Conservation (phyloP, 2,329 filamentous ascomycete genomes). For the Fusarium veterinarium region DNA sequence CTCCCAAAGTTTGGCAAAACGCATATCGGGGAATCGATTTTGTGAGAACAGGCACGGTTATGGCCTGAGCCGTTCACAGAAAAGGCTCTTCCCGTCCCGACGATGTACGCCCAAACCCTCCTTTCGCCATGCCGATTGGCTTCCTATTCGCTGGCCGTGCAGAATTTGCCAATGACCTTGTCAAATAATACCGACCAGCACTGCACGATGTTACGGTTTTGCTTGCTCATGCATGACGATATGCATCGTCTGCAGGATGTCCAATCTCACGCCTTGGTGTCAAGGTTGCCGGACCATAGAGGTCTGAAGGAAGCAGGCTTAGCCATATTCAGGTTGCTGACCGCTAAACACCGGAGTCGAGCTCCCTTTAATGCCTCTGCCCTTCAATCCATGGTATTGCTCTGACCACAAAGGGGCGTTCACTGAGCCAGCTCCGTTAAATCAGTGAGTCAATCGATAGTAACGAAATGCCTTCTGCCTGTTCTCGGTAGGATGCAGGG, state of each 20-base stretch:
- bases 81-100: constrained; percentile 52
- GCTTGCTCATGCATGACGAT: constrained; percentile 25
- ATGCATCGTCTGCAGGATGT: constrained; percentile 16
- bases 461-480: background rate
- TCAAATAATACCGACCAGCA: constrained; percentile 22
- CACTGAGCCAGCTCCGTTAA: background rate
- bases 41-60: constrained; percentile 29
- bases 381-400: background rate
- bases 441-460: background rate
- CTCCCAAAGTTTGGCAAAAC: constrained; percentile 13
- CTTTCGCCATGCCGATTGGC: constrained; percentile 12
- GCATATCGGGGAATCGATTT: constrained; percentile 15
- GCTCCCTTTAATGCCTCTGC: background rate
- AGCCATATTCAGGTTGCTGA: constrained; percentile 29
- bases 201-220: constrained; percentile 41
- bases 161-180: constrained; percentile 19
- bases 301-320: constrained; percentile 16
- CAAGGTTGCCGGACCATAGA: constrained; percentile 8
- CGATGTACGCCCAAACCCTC: constrained; percentile 41
- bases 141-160: constrained; percentile 22
- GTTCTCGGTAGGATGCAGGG: background rate
- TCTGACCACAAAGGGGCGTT: background rate
- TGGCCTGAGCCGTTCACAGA: constrained; percentile 43
- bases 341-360: constrained; percentile 17
- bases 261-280: constrained; percentile 16